Base-by-base conservation (phyloP, 2,329 filamentous ascomycete genomes). In the Teratosphaeria epicoccoides region DNA sequence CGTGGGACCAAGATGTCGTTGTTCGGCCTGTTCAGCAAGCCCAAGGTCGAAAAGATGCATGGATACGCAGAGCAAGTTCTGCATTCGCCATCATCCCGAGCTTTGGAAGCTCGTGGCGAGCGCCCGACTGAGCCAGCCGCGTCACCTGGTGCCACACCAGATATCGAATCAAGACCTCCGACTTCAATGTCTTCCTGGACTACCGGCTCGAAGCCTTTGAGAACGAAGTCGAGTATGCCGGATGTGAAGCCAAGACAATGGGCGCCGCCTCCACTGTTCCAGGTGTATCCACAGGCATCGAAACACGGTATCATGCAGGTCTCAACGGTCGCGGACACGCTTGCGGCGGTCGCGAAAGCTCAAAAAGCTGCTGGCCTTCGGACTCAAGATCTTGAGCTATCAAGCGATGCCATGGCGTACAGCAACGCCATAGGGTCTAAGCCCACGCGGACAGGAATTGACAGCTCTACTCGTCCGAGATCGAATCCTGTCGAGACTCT, bases 211-310 rank as follows among this genome's bases (percentile, higher is more conserved):
- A 28, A 24, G 44, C 23, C 44, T 14, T 4, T 22, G 7, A 46
- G n/a, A 11, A 24, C 20, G 3, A 46, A 14, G 22, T n/a, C 44
- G n/a, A 24, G 12, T 12, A 49, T 7, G 17, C n/a, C 12, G 12
- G 28, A 20, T 47, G 47, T 23, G 43, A 53, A 43, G 26, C 33
- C 40, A 9, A 52, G 51, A 40, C 24, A 60, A 47, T 75, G 71
- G 67, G 66, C 71, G 4, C 68, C 72, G 6, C 87, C 88, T 6
- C 87, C 88, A 1, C 72, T 96, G 11, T 94, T 90, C 66, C 86
- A 95, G 66, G 88, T 87, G 11, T 95, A 89, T 65, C 85, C 87
- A 0, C 89, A 95, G 68, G 82, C 88, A 2, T 78, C 88, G 58
- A 89, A 86, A 62, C 81, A 93, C 66, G 82, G 81, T 10, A 81